Base-by-base conservation (phyloP, 768 basidiomycete species). In the Pisolithus microcarpus region DNA sequence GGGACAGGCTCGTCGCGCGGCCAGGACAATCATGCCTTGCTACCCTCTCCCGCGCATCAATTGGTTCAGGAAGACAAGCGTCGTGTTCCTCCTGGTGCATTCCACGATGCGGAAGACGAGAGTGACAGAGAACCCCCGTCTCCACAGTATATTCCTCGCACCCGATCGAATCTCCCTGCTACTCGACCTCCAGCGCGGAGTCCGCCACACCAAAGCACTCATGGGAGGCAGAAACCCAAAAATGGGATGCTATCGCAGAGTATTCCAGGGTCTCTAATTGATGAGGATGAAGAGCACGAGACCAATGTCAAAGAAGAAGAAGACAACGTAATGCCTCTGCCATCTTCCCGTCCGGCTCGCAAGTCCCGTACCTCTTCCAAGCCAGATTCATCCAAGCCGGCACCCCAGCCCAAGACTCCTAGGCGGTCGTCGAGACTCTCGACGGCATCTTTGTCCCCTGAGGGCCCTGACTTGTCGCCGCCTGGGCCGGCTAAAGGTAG, bases 41-140 rank as follows among this genome's bases (percentile, higher is more conserved):
- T 37, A 43, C 42, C 43, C 16, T 24, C 26, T 24, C 26, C 38
- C 16, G 47, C 56, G 50, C 30, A 58, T 46, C 28, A 51, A 31
- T 19, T 54, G 58, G 7, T 58, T 40, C 38, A 56, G 38, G 43
- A 59, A 46, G 50, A 61, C 8, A 53, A 49, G 51, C 67, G 63
- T 51, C 72, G 63, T 43, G 64, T 65, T 36, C 72, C 69, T 5
- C 78, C 77, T 9, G 77, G 76, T 0, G 76, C 76, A 31, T 79
- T 80, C 55, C 61, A 64, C 7, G 61, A 61, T 1, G 73, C 73
- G 2, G 75, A 74, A 9, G 76, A 75, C 8, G 43, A 44, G 43
- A 44, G 43, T 28, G 43, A 44, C 15, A 26, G 7, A 30, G 43
- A 28, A 26, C 43, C 47, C 31, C 43, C 43, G 43, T 34, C 36